A percentile compares a stretch with the other conserved stretches of the same genome.
Conservation (phyloP, 1,284 basidiomycete species). For the Porogramme epimiltina region DNA sequence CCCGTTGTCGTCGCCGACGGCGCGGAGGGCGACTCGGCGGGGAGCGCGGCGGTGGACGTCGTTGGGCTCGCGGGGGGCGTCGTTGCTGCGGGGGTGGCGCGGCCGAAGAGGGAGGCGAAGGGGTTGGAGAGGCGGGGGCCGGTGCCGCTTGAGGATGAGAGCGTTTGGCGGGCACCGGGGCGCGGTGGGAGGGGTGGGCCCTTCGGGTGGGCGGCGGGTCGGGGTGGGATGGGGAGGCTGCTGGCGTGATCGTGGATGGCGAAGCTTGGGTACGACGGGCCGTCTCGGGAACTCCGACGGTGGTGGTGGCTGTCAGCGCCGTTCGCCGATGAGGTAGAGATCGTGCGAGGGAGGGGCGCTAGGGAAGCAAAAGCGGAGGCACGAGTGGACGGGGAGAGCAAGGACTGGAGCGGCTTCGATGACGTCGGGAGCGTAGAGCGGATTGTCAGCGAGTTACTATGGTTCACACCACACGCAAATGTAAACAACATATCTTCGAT, state of each 20-base stretch:
- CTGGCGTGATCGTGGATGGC: conserved; percentile 49
- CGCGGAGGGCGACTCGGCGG: conserved; percentile 23
- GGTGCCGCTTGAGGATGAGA: conserved; percentile 2
- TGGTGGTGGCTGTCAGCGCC: conserved; percentile 22
- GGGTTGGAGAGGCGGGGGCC: conserved; percentile 56
- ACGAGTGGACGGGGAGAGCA: conserved; percentile 56
- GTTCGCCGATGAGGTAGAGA: conserved; percentile 28
- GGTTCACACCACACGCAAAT: conserved; percentile 13
- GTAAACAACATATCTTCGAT: neutral
- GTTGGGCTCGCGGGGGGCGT: conserved; percentile 37
- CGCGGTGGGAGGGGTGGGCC: conserved; percentile 66
- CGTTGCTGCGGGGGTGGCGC: conserved; percentile 35
- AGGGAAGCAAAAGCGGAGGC: conserved; percentile 50
- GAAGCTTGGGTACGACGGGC: conserved; percentile 53
- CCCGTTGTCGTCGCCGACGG: conserved; percentile 1
- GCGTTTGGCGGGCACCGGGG: conserved; percentile 31
- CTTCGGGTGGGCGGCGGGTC: conserved; percentile 43
- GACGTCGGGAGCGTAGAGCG: conserved; percentile 66
- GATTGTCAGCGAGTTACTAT: conserved; percentile 59
- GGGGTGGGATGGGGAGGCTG: conserved; percentile 69
- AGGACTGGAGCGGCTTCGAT: conserved; percentile 61
- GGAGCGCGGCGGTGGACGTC: conserved; percentile 23
- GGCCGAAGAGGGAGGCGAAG: conserved; percentile 69
- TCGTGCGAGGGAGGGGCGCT: conserved; percentile 46
- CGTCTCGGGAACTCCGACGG: conserved; percentile 12